Conservation (phyloP, 305 asterid species). For the Rubia tinctorum region DNA sequence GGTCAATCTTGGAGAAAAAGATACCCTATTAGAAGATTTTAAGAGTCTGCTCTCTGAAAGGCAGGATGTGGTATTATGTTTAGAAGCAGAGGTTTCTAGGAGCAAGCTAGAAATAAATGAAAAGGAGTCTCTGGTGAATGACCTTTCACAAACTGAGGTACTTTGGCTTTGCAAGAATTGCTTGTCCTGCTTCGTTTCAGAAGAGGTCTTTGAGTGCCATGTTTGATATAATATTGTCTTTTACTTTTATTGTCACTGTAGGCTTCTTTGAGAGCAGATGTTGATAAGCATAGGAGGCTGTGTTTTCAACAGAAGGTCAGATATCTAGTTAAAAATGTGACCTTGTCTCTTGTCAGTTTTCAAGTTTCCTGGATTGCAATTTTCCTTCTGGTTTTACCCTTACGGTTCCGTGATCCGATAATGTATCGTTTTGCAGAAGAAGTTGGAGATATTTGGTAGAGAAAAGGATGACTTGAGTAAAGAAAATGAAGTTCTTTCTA, state of each 20-base stretch:
- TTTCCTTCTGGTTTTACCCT: background rate
- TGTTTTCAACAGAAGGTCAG: constrained; percentile 26
- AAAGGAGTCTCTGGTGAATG: constrained; percentile 56
- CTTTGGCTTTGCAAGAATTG: background rate
- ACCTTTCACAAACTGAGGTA: constrained; percentile 51
- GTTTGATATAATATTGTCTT: background rate
- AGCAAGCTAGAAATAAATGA: constrained; percentile 56
- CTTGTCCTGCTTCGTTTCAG: background rate
- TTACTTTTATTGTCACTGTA: constrained; percentile 12
- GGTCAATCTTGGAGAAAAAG: constrained; percentile 55
- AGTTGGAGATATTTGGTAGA: constrained; percentile 42
- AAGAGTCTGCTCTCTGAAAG: constrained; percentile 52
- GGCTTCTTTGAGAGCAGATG: constrained; percentile 43
- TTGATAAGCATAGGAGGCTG: constrained; percentile 31
- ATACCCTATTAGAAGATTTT: constrained; percentile 57
- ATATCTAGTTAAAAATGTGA: background rate
- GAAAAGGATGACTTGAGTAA: constrained; percentile 63
- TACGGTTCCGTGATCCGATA: background rate
- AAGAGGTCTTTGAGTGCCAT: background rate
- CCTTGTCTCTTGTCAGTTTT: constrained; percentile 7
- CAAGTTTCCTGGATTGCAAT: background rate
- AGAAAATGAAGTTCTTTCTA: constrained; percentile 56
- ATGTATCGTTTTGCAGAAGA: constrained; percentile 28
- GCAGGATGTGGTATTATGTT: constrained; percentile 41
- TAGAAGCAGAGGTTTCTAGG: constrained; percentile 64